Evolutionary conservation across 306 rosid genomes (phyloP).

Genomic region (Cucumis hystrix): DNA sequence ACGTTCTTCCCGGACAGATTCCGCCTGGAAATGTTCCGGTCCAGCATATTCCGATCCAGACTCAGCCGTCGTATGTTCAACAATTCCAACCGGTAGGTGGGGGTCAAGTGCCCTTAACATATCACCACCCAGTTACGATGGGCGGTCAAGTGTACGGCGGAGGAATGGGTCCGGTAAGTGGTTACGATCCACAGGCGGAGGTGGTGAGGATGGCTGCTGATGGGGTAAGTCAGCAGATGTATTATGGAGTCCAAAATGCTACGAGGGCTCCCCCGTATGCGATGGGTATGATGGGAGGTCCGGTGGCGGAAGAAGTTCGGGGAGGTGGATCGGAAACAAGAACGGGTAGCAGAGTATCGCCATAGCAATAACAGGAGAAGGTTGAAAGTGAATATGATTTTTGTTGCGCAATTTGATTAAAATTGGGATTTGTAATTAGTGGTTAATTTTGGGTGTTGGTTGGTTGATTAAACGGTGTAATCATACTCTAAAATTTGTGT

Average conservation of each 20-base stretch:
- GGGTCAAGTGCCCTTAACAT: slow-evolving; percentile 43
- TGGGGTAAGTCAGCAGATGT: slow-evolving; percentile 36
- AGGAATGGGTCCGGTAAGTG: slow-evolving; percentile 27
- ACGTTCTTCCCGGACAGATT: slow-evolving; percentile 22
- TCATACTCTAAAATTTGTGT: background rate
- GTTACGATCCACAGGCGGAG: slow-evolving; percentile 27
- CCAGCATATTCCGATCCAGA: slow-evolving; percentile 26
- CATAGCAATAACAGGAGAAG: background rate
- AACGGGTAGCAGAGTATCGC: slow-evolving; percentile 37
- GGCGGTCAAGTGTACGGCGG: slow-evolving; percentile 40
- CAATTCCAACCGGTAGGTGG: slow-evolving; percentile 23
- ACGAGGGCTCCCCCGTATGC: slow-evolving; percentile 14
- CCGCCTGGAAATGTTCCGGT: slow-evolving; percentile 21
- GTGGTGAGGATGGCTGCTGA: slow-evolving; percentile 19
- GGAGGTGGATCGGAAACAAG: slow-evolving; percentile 31
- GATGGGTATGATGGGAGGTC: slow-evolving; percentile 25
- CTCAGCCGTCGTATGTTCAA: slow-evolving; percentile 28
- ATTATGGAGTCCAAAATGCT: slow-evolving; percentile 32
- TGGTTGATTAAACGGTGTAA: background rate
- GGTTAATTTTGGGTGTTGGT: background rate
- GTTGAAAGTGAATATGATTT: background rate
- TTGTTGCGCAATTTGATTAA: background rate
- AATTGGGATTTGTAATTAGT: background rate
- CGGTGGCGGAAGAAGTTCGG: slow-evolving; percentile 29
- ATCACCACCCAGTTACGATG: slow-evolving; percentile 32